Percentiles rank a stretch among this genome's conserved stretches.
Conservation (phyloP, 2,329 filamentous ascomycete genomes). For the Aulographum hederae region DNA sequence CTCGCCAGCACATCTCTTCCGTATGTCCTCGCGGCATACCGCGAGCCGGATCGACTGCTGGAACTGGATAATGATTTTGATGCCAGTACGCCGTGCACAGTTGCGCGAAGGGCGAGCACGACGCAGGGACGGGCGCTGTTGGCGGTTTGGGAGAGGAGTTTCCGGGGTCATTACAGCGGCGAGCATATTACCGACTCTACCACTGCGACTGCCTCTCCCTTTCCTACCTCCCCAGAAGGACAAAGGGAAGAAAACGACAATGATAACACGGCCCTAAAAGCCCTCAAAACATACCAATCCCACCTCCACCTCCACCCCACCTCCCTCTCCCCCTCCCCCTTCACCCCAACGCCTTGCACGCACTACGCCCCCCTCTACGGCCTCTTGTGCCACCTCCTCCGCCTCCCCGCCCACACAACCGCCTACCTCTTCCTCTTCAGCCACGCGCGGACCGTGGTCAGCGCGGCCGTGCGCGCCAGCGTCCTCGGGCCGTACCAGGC, state of each 20-base stretch:
- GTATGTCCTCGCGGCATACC: slow-evolving; percentile 52
- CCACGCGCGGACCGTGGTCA: slow-evolving; percentile 59
- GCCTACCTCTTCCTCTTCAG: slow-evolving; percentile 60
- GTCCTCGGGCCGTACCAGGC: slow-evolving; percentile 68
- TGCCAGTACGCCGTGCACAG: slow-evolving; percentile 60
- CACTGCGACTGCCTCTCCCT: neutral
- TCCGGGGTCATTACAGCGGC: slow-evolving; percentile 20
- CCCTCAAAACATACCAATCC: slow-evolving; percentile 13
- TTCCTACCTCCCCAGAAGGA: neutral
- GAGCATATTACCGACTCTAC: neutral
- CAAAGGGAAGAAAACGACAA: neutral
- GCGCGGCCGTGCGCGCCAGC: slow-evolving; percentile 58
- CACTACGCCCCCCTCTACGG: slow-evolving; percentile 59
- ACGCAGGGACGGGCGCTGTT: slow-evolving; percentile 61
- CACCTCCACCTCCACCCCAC: slow-evolving; percentile 9
- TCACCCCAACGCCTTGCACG: slow-evolving; percentile 19
- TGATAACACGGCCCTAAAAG: slow-evolving; percentile 8
- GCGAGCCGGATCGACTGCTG: slow-evolving; percentile 30
- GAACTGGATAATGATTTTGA: slow-evolving; percentile 58
- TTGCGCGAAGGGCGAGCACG: slow-evolving; percentile 55
- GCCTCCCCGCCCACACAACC: slow-evolving; percentile 41
- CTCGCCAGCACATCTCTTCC: slow-evolving; percentile 57
- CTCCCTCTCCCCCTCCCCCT: neutral
- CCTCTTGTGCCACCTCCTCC: slow-evolving; percentile 42
- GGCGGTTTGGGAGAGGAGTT: slow-evolving; percentile 57